Base-by-base conservation (phyloP, 2,329 filamentous ascomycete genomes). In the Kalmusia sp. region DNA sequence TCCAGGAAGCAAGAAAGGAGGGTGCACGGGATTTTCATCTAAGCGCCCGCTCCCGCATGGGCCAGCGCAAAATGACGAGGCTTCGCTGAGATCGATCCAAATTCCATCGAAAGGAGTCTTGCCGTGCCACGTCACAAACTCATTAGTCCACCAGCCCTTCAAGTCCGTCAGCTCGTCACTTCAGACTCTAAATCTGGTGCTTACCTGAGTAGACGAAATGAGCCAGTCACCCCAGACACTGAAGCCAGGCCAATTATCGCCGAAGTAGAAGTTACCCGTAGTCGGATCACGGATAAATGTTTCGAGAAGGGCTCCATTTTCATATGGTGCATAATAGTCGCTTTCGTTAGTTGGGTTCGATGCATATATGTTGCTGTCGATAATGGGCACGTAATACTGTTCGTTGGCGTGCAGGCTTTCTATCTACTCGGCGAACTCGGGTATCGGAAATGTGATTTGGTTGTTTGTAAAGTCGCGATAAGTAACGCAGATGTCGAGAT, bases 261-360 rank as follows among this genome's bases (percentile, higher is more conserved):
- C 80, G 50, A 81, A 78, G 60, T 83, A 83, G 34, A 69, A 64
- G 39, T 75, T 80, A 17, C 78, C 80, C 6, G 54, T 59, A 57
- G 82, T 79, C 1, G 78, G 78, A 57, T 83, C 82, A 34, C 75
- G 77, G 45, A 84, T 69, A 61, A 77, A 84, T 5, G 78, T 71
- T 49, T 76, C 72, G 2, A 76, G 68, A 14, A 72, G 71, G 31
- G 76, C 73, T 8, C 81, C 82, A 30, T 77, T 68, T 12, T 77
- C 74, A 55, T 79, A 84, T 1, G 77, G 72, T 6, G 68, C 69
- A 59, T 84, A 82, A 1, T 58, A 49, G 35, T 91, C 88, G 30
- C 78, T 83, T 1, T 79, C 77, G 62, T 91, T 88, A n/a, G 84
- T 76, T 0, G 87, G 86, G 60, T 90, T 87, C 0, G 88, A 87